Evolutionary conservation across 202 grass and related monocot species (phyloP).

Genomic region (Tripidium arundinaceum): DNA sequence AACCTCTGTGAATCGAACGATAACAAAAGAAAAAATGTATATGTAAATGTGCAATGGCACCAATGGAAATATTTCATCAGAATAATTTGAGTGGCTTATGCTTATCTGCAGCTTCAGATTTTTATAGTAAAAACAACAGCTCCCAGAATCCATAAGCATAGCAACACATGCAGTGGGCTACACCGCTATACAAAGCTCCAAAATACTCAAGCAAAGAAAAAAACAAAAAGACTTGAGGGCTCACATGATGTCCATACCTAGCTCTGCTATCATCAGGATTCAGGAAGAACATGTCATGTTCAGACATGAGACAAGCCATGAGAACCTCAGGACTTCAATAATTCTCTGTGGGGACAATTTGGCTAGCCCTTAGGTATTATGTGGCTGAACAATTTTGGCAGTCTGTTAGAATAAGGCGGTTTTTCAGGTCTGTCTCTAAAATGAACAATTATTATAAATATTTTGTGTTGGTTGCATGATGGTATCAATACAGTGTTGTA

Average conservation of each 20-base stretch:
- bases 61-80: neutral
- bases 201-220: neutral
- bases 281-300: slow-evolving; percentile 42
- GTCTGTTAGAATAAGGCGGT: neutral
- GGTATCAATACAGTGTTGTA: neutral
- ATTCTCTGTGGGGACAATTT: slow-evolving; percentile 41
- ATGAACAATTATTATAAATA: neutral
- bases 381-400: too few species aligned
- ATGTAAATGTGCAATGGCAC: neutral
- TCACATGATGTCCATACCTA: slow-evolving; percentile 30
- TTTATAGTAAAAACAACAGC: neutral
- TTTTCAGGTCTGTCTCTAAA: neutral
- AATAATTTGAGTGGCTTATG: slow-evolving; percentile 5
- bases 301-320: slow-evolving; percentile 42
- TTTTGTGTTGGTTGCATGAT: neutral
- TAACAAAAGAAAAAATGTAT: neutral
- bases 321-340: slow-evolving; percentile 39
- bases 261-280: slow-evolving; percentile 31
- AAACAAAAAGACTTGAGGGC: neutral
- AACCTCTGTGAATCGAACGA: slow-evolving; percentile 14
- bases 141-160: neutral
- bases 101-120: neutral
- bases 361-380: slow-evolving; percentile 39
- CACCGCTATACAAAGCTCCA: neutral
- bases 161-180: neutral